Evolutionary conservation across 495 filamentous ascomycete species (phyloP).

Genomic region (Chaetomium tenue): DNA sequence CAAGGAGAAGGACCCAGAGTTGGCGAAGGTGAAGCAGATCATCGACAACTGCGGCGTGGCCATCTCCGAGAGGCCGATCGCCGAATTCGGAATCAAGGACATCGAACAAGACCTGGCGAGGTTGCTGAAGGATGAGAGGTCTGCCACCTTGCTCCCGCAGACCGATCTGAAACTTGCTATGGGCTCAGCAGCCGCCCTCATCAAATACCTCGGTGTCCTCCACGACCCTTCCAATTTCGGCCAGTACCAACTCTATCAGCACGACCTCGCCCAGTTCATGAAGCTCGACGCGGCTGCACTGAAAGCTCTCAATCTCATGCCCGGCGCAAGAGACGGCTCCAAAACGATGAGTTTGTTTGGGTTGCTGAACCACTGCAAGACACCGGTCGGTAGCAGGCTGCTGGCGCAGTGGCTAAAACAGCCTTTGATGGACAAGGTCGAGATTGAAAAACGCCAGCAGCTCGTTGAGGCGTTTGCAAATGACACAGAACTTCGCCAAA

Average conservation of each 20-base stretch:
- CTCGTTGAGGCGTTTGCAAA: constrained; percentile 93
- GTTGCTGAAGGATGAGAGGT: constrained; percentile 79
- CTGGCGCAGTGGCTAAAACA: constrained; percentile 98
- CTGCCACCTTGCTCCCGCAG: constrained; percentile 75
- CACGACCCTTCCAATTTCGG: constrained; percentile 92
- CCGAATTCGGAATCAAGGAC: constrained; percentile 84
- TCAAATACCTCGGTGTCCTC: constrained; percentile 92
- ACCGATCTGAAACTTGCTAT: constrained; percentile 96
- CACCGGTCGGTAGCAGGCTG: constrained; percentile 83
- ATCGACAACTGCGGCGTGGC: constrained; percentile 90
- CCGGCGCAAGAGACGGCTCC: constrained; percentile 85
- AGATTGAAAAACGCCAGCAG: constrained; percentile 89
- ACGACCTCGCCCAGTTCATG: constrained; percentile 97
- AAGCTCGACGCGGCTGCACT: constrained; percentile 94
- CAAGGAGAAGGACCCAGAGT: constrained; percentile 80
- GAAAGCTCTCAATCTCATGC: constrained; percentile 95
- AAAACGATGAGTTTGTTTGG: constrained; percentile 98
- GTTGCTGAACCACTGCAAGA: constrained; percentile 96
- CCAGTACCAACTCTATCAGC: constrained; percentile 94
- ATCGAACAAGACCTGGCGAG: constrained; percentile 93
- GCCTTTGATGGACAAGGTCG: constrained; percentile 84
- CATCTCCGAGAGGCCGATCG: constrained; percentile 69
- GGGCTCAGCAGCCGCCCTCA: constrained; percentile 88
- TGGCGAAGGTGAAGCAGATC: constrained; percentile 81
- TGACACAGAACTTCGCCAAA: constrained; percentile 91